Evolutionary conservation across 2,329 filamentous ascomycete species (phyloP).

Genomic region (Metarhizium humberi): DNA sequence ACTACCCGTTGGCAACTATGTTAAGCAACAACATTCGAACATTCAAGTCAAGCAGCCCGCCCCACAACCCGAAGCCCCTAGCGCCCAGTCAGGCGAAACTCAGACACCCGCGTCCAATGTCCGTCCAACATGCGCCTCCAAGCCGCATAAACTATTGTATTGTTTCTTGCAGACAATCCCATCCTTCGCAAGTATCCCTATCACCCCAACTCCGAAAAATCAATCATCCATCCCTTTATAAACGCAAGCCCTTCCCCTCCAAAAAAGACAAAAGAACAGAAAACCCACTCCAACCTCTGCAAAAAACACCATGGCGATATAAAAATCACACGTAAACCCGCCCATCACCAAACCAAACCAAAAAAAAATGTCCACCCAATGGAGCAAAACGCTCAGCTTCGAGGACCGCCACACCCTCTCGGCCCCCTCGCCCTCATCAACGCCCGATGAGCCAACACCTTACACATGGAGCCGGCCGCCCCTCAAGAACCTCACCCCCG

Average conservation of each 20-base stretch:
- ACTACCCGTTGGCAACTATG: too few relatives aligned
- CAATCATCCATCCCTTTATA: too few relatives aligned
- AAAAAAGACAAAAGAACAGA: too few relatives aligned
- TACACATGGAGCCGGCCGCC: background rate
- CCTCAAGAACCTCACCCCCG: conserved; percentile 25
- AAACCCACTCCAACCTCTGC: background rate
- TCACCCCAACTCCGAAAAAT: too few relatives aligned
- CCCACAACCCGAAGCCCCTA: background rate
- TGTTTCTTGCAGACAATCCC: background rate
- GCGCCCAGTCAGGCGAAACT: background rate
- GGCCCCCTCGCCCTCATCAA: conserved; percentile 3
- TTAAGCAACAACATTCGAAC: background rate
- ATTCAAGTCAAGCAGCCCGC: background rate
- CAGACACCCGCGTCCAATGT: background rate
- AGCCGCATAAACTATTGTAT: background rate
- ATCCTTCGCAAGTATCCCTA: background rate
- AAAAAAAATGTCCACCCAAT: background rate
- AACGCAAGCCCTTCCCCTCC: background rate
- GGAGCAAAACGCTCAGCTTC: background rate
- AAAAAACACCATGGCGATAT: background rate
- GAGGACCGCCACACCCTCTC: background rate
- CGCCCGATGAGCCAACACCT: conserved; percentile 6
- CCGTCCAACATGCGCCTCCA: background rate
- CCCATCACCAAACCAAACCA: background rate
- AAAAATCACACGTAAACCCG: background rate